Percentiles rank a stretch among this genome's conserved stretches.
These are phyloP conservation scores for Dorcoceras hygrometricum DNA, from an alignment of 257 asterid genomes.

Conservation along the genomic window DNA sequence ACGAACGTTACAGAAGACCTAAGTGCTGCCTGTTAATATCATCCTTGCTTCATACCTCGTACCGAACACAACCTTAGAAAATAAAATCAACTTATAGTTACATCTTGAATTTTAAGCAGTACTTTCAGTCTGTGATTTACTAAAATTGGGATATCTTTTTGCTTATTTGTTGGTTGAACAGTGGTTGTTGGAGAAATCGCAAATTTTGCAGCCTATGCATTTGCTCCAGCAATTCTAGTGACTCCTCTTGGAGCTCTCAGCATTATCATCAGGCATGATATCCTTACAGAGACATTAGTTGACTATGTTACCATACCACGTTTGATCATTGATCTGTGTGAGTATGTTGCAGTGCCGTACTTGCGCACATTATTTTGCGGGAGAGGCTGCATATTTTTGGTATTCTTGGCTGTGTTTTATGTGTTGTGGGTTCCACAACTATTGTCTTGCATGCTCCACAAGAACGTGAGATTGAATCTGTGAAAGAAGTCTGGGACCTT, in stretches of 20 bases:
- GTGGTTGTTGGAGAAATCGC: slow-evolving; percentile 99
- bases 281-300: slow-evolving; percentile 22
- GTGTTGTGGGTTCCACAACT: slow-evolving; percentile 96
- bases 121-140: slow-evolving; percentile 17
- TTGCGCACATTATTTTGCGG: slow-evolving; percentile 80
- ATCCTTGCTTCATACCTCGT: too few species aligned
- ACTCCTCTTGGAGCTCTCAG: slow-evolving; percentile 99
- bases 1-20: too few species aligned
- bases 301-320: slow-evolving; percentile 18
- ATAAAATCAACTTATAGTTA: neutral
- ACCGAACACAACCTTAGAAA: too few species aligned
- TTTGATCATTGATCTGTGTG: slow-evolving; percentile 34
- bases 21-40: too few species aligned
- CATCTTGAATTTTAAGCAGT: neutral
- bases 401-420: slow-evolving; percentile 90
- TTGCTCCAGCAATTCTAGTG: slow-evolving; percentile 97
- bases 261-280: slow-evolving; percentile 88
- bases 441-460: slow-evolving; percentile 96
- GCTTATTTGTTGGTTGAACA: slow-evolving; percentile 38
- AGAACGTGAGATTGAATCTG: slow-evolving; percentile 93
- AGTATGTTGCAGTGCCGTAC: slow-evolving; percentile 74
- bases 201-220: slow-evolving; percentile 98
- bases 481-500: slow-evolving; percentile 92
- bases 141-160: slow-evolving; percentile 10
- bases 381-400: slow-evolving; percentile 88